Base-by-base conservation (phyloP, 441 rosid genomes). In the Corymbia calophylla region DNA sequence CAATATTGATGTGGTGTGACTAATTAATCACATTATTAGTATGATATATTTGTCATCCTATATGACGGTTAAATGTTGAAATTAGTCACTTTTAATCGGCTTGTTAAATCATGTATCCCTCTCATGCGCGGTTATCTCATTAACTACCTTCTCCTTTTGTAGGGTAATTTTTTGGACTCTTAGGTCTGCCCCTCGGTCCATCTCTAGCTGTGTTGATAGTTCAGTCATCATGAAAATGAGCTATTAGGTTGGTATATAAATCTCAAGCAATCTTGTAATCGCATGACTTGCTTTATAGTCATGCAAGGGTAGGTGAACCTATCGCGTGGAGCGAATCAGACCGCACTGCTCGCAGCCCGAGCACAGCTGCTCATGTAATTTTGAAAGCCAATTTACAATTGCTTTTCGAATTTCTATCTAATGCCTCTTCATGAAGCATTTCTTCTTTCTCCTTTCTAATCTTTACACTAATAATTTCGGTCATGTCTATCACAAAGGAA, bases 21-120 rank as follows among this genome's bases (percentile, higher is more conserved):
- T 25, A 58, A 25, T 58, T 58, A 25, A 25, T 58, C n/a, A 58
- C n/a, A 25, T 58, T 58, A 29, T 1, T 58, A 58, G 29, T 25
- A 58, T 58, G 64, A 2, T 58, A 58, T 58, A 6, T 58, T 4
- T 4, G 64, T 58, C 64, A 58, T 58, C 64, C n/a, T 58, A 58
- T 14, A 1, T 9, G 3, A 1, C 0, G 0, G 6, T 58, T 58
- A 58, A 6, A 58, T 25, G n/a, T 58, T 58, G 64, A 58, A 25
- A 58, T 58, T 5, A 58, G 11, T 14, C 29, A 58, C n/a, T 58
- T 58, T 58, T 25, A 58, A 58, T 29, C 3, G 14, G 64, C 14
- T 58, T 58, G 64, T 58, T 58, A 29, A 58, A 58, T 25, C n/a
- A 29, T 14, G 3, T 12, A 55, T 55, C 58, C 23, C 58, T 55